Conservation (phyloP, 2,329 filamentous ascomycete genomes). For the Phaeophleospora eucalypticola region DNA sequence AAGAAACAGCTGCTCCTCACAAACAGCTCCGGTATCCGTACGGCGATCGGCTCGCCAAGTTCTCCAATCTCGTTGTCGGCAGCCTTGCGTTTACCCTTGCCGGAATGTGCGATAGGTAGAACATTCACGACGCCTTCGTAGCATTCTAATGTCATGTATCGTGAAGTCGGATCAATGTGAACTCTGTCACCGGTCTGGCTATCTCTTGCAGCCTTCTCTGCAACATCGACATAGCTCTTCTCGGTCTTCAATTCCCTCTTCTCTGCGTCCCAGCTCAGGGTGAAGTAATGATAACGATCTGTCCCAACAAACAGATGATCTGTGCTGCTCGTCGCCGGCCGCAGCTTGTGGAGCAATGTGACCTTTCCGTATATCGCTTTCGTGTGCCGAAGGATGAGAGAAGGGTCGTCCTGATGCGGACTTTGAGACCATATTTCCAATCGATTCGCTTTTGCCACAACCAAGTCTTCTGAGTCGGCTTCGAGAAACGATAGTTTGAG, state of each 20-base stretch:
- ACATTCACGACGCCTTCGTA: conserved; percentile 66
- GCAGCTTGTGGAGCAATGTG: conserved; percentile 76
- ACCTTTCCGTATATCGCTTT: conserved; percentile 80
- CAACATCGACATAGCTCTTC: conserved; percentile 57
- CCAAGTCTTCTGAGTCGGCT: conserved; percentile 71
- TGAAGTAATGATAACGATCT: conserved; percentile 86
- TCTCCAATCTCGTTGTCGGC: conserved; percentile 50
- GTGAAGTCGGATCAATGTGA: conserved; percentile 74
- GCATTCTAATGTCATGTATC: conserved; percentile 62
- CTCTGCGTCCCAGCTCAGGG: conserved; percentile 71
- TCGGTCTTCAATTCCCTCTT: conserved; percentile 52
- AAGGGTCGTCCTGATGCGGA: conserved; percentile 51
- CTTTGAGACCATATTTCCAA: conserved; percentile 70
- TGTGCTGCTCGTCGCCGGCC: conserved; percentile 66
- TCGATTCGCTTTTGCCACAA: conserved; percentile 81
- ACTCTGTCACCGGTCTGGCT: conserved; percentile 79
- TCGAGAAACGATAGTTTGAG: conserved; percentile 73
- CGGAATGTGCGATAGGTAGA: conserved; percentile 55
- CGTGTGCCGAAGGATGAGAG: conserved; percentile 60
- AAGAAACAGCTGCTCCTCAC: conserved; percentile 64
- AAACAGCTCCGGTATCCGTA: conserved; percentile 63
- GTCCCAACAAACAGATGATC: conserved; percentile 93
- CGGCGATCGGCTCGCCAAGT: conserved; percentile 58
- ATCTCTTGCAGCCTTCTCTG: conserved; percentile 62
- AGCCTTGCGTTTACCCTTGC: conserved; percentile 44